Conservation (phyloP, 139 green algal species). For the Chlamydomonas sphaeroides region DNA sequence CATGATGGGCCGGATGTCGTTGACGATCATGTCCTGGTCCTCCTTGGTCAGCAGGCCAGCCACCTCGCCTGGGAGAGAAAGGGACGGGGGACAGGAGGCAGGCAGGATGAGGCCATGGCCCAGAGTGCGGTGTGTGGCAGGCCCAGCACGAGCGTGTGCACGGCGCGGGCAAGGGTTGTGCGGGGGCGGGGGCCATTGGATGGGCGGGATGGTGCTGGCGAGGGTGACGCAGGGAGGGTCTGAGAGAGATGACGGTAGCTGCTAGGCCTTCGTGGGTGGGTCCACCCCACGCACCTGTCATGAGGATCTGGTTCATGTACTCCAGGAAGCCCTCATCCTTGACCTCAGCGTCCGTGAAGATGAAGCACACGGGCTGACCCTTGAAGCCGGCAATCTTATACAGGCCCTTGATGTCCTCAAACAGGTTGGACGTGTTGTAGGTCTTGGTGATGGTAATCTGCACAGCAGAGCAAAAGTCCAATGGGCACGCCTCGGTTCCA, state of each 20-base stretch:
- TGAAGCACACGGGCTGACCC: constrained; percentile 89
- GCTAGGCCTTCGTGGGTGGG: too few relatives aligned
- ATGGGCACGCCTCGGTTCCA: too few relatives aligned
- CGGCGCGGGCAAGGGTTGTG: too few relatives aligned
- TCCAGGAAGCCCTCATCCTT: constrained; percentile 96
- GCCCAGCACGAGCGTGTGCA: neutral
- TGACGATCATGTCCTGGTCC: constrained; percentile 93
- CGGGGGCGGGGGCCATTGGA: too few relatives aligned
- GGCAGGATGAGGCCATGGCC: too few relatives aligned
- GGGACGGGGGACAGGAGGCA: too few relatives aligned
- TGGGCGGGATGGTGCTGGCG: too few relatives aligned
- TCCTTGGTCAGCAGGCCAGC: constrained; percentile 94
- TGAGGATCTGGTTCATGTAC: constrained; percentile 98
- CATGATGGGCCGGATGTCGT: constrained; percentile 90
- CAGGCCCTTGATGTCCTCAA: constrained; percentile 95
- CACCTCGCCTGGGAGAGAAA: constrained; percentile 65
- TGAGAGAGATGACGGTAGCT: too few relatives aligned
- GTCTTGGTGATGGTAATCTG: constrained; percentile 83
- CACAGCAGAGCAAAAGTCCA: too few relatives aligned
- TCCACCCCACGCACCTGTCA: constrained; percentile 78
- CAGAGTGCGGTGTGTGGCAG: too few relatives aligned
- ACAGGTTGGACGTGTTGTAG: constrained; percentile 91
- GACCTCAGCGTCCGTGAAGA: constrained; percentile 94
- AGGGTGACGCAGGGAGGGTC: too few relatives aligned
- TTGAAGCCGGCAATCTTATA: constrained; percentile 97